Evolutionary conservation across 2,329 filamentous ascomycete species (phyloP).

Genomic region (Microsporum canis): DNA sequence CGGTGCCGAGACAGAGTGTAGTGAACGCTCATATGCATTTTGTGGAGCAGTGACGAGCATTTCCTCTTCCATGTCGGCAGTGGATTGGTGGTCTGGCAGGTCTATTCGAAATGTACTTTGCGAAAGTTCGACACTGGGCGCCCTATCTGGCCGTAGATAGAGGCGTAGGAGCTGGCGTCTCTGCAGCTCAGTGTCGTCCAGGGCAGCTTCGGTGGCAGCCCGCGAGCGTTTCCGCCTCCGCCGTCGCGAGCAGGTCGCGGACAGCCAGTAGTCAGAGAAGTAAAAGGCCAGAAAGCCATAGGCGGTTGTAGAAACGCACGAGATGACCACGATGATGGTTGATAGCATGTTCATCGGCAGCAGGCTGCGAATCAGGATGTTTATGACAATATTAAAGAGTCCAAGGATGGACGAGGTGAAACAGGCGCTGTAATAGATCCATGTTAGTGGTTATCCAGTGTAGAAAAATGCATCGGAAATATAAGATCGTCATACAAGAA

Average conservation of each 20-base stretch:
- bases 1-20: conserved; percentile 7
- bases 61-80: conserved; percentile 12
- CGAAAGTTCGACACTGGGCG: conserved; percentile 19
- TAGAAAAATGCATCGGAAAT: not conserved
- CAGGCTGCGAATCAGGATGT: conserved; percentile 22
- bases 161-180: conserved; percentile 30
- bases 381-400: conserved; percentile 26
- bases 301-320: conserved; percentile 20
- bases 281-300: conserved; percentile 22
- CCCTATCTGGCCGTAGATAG: conserved; percentile 22
- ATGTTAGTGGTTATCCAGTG: not conserved
- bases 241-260: conserved; percentile 3
- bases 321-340: conserved; percentile 21
- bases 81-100: conserved; percentile 15
- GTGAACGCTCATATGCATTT: conserved; percentile 9
- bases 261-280: not conserved
- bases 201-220: conserved; percentile 9
- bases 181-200: conserved; percentile 29
- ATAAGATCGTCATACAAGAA: conserved; percentile 20
- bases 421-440: conserved; percentile 12
- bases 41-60: conserved; percentile 15
- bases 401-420: conserved; percentile 23
- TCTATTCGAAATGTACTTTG: conserved; percentile 23
- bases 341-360: conserved; percentile 20
- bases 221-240: not conserved